Percentiles rank a stretch among this genome's conserved stretches.
Conservation (phyloP, 1,139 yeast genomes). For the Saccharomycopsis hybrid region DNA sequence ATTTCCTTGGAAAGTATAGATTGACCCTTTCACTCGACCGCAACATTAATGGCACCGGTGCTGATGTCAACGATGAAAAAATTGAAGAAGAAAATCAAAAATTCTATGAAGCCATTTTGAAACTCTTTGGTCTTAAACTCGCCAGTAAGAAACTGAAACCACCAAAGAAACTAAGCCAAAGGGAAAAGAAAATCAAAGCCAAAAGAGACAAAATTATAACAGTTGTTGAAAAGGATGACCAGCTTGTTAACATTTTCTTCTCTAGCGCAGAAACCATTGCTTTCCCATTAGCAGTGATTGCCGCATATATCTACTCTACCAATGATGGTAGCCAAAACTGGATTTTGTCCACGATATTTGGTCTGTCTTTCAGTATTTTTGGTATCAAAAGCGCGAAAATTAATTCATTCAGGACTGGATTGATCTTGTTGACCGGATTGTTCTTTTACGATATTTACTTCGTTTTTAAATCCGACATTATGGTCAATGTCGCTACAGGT, state of each 20-base stretch:
- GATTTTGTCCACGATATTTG: conserved; percentile 34
- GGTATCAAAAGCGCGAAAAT: conserved; percentile 32
- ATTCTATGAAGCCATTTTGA: conserved; percentile 23
- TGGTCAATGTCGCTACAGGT: conserved; percentile 55
- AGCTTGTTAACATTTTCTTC: conserved; percentile 11
- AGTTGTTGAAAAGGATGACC: conserved; percentile 5
- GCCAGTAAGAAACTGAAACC: conserved; percentile 6
- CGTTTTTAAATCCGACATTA: conserved; percentile 56
- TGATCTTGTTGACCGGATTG: conserved; percentile 40
- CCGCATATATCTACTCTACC: not conserved
- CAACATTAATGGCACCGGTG: conserved; percentile 29
- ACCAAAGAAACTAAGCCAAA: not conserved
- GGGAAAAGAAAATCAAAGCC: conserved; percentile 1
- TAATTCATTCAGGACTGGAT: conserved; percentile 41
- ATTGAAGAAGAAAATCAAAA: conserved; percentile 25
- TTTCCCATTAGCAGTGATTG: not conserved
- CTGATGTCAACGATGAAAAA: conserved; percentile 26
- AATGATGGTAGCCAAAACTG: conserved; percentile 26
- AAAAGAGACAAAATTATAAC: not conserved
- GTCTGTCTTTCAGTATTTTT: conserved; percentile 33
- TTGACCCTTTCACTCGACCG: conserved; percentile 31
- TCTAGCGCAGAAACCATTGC: not conserved
- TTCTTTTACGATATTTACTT: conserved; percentile 61
- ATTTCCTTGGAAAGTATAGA: conserved; percentile 27
- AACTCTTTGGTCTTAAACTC: conserved; percentile 4